Evolutionary conservation across 2,329 filamentous ascomycete genomes (phyloP), one percentile per base, ranked within the genome.

Genomic region (Dryadomyces quercivorus): DNA sequence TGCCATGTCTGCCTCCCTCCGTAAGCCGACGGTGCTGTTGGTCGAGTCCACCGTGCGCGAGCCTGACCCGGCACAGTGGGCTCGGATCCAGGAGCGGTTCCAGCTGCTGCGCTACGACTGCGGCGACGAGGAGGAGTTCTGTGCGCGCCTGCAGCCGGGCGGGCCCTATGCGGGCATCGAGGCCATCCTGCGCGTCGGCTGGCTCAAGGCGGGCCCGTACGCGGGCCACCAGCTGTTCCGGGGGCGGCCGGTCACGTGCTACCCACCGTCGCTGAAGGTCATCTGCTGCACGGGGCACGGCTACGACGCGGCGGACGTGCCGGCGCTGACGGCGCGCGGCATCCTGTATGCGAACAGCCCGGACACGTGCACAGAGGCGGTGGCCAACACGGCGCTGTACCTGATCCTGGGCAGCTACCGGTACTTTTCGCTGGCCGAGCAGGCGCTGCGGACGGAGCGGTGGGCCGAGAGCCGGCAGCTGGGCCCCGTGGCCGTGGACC

Each of bases 151-250:
- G 8, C 47, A 57, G 55, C 65, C 64, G 2, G 65, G 61, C 16
- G 63, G 64, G 12, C 50, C 56, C 15, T 66, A 66, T 55, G 58
- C 59, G 18, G 56, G 60, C 5, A 61, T 67, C 53, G 52, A 58
- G 20, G 65, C 64, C 48, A 66, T 67, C 34, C 50, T 66, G 18
- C 61, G 65, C 18, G 63, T 61, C 15, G 65, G 65, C 9, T 67
- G 65, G 65, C 60, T 63, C 36, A 66, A 67, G 56, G 63, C 61
- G 31, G 64, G 64, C 21, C 60, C 58, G 9, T 66, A 59, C 44
- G 62, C 63, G 40, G 51, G 58, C 8, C 64, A 66, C 56, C 55
- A 51, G 26, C 56, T 63, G n/a, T 67, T 62, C 58, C 58, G 57
- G 38, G 62, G 60, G 7, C 54, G 57, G 20, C 51, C 61, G 7